Evolutionary conservation across 2,329 filamentous ascomycete species (phyloP).

Genomic region (Monilinia laxa): DNA sequence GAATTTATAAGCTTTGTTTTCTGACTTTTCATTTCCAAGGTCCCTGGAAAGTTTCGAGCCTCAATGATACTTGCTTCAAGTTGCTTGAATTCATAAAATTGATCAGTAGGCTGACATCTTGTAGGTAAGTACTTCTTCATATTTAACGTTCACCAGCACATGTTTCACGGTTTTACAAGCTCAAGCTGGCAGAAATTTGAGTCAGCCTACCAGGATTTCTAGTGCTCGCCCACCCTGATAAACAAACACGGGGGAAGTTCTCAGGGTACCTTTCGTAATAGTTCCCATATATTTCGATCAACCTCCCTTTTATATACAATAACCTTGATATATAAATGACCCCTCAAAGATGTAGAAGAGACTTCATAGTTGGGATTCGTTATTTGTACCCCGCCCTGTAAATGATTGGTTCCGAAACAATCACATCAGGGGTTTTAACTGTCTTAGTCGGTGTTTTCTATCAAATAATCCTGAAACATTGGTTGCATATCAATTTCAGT

Average conservation of each 20-base stretch:
- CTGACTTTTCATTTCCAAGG: too few relatives aligned
- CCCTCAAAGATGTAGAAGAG: background rate
- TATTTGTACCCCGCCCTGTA: background rate
- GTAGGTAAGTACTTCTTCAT: too few relatives aligned
- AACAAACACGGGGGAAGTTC: background rate
- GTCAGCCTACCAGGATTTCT: background rate
- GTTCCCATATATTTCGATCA: background rate
- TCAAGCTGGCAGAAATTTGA: too few relatives aligned
- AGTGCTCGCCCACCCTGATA: background rate
- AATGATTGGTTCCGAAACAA: background rate
- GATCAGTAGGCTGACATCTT: too few relatives aligned
- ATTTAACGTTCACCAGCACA: too few relatives aligned
- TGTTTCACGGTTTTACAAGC: too few relatives aligned
- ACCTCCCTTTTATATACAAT: background rate
- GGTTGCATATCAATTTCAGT: conserved; percentile 39
- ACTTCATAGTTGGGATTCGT: background rate
- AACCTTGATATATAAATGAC: background rate
- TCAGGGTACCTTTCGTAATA: background rate
- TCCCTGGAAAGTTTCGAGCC: too few relatives aligned
- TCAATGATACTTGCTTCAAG: too few relatives aligned
- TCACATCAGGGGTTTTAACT: background rate
- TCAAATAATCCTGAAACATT: conserved; percentile 37
- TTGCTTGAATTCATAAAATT: too few relatives aligned
- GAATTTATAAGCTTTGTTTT: background rate
- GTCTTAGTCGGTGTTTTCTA: conserved; percentile 31